phyloP scores from a whole-genome alignment of 768 basidiomycete genomes.

The Serpula lacrymans region DNA sequence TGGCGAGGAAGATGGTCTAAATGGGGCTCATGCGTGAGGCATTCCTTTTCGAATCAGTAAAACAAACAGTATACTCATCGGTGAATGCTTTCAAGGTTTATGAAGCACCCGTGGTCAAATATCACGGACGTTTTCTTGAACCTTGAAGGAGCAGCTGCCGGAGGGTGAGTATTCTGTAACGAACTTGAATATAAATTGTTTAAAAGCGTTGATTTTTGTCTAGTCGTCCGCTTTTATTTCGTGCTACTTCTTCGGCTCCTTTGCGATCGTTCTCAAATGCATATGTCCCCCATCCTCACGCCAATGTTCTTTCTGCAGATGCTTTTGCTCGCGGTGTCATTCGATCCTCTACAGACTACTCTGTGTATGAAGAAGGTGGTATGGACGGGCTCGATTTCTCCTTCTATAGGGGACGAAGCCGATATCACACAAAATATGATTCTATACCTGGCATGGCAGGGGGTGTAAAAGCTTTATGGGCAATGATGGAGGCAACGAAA shows the following conservation, averaged over 20 bases:
- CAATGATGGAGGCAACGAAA: slow-evolving; percentile 68
- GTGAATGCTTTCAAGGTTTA: slow-evolving; percentile 40
- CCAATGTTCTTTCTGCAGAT: slow-evolving; percentile 66
- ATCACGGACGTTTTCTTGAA: slow-evolving; percentile 70
- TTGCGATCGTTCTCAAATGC: slow-evolving; percentile 47
- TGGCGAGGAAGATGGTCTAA: slow-evolving; percentile 75
- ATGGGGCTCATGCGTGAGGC: slow-evolving; percentile 65
- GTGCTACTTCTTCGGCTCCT: slow-evolving; percentile 57
- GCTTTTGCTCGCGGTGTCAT: slow-evolving; percentile 63
- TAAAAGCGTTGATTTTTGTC: slow-evolving; percentile 4
- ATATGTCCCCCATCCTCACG: slow-evolving; percentile 64
- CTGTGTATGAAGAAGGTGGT: slow-evolving; percentile 54
- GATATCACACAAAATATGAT: slow-evolving; percentile 77
- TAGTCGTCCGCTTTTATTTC: slow-evolving; percentile 76
- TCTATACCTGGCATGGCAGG: slow-evolving; percentile 57
- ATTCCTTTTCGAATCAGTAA: slow-evolving; percentile 5
- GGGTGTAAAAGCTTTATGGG: slow-evolving; percentile 60
- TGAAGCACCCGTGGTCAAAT: slow-evolving; percentile 73
- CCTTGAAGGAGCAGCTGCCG: slow-evolving; percentile 76
- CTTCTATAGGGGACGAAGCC: slow-evolving; percentile 71
- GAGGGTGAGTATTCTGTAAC: slow-evolving; percentile 48
- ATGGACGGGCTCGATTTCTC: slow-evolving; percentile 76
- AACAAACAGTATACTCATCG: not conserved
- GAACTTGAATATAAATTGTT: not conserved
- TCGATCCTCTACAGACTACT: slow-evolving; percentile 71